Conservation (phyloP, 768 basidiomycete species). For the Hericium alpestre region DNA sequence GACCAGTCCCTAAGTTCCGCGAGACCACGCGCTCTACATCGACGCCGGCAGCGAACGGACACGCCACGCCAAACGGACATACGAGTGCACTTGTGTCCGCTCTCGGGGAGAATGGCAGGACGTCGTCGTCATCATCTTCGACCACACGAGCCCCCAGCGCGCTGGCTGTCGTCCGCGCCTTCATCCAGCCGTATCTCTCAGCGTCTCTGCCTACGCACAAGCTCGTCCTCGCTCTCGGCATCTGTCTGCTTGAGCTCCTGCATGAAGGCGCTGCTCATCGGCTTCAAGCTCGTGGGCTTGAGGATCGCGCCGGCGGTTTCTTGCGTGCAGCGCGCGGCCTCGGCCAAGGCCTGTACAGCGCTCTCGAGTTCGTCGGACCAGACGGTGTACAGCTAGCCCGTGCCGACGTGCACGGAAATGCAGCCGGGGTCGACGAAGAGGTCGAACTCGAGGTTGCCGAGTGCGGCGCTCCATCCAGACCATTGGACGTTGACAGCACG, state of each 20-base stretch:
- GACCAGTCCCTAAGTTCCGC: background rate
- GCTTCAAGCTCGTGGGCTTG: too few species aligned
- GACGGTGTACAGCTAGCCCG: constrained; percentile 42
- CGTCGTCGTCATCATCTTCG: background rate
- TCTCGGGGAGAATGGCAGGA: background rate
- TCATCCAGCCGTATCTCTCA: constrained; percentile 3
- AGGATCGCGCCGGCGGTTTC: background rate
- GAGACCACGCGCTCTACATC: background rate
- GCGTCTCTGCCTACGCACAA: background rate
- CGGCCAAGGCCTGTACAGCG: constrained; percentile 13
- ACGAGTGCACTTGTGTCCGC: background rate
- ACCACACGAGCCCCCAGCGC: background rate
- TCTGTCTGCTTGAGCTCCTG: constrained; percentile 69
- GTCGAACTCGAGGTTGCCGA: constrained; percentile 66
- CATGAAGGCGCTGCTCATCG: constrained; percentile 36
- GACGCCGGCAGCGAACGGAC: background rate
- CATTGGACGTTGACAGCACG: constrained; percentile 61
- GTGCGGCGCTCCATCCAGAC: constrained; percentile 67
- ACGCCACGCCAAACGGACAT: background rate
- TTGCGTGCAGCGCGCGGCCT: background rate
- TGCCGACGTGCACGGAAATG: constrained; percentile 54
- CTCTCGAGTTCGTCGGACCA: constrained; percentile 50
- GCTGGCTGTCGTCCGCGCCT: constrained; percentile 1
- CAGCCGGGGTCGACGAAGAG: constrained; percentile 74
- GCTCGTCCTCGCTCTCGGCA: constrained; percentile 28